Base-by-base conservation (phyloP, 345 rosid species). In the Hirschfeldia incana region DNA sequence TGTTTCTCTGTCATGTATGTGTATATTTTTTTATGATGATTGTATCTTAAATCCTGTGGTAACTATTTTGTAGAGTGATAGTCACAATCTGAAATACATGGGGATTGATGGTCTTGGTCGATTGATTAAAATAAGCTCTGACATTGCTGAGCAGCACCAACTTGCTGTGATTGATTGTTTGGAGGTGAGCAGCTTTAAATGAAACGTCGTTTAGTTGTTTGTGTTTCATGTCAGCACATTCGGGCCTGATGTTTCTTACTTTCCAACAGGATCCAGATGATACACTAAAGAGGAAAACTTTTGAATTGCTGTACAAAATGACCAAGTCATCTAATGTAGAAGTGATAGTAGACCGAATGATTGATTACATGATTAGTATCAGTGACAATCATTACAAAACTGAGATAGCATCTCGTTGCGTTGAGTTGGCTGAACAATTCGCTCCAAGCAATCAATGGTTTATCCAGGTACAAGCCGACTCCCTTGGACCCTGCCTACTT, bases 401-500 rank as follows among this genome's bases (percentile, higher is more conserved):
- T 49, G 99, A 93, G 82, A 95, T 91, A 81, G 99, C 97, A 73
- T 93, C 99, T 74, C 91, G 94, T 32, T 93, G 98, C 69, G 93
- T 93, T 74, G 97, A 93, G 69, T 92, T 95, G 69, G 99, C 98
- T 0, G 99, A 93, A 81, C 99, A 95, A 81, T 95, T 89, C 87
- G 99, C 99, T 44, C 98, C 99, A 59, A 91, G 98, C 76, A 95
- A 91, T 86, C 98, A 88, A 49, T 95, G 99, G 99, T 95, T 95
- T 82, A 95, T 95, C 77, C 94, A 88, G 97, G 99, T 95, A 84
- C 79, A 62, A 65, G 2, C 49, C 64, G 21, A 72, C 62, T 74
- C 77, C 57, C 29, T 21, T 67, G 49, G 62, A 15, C 49, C 28
- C 21, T 73, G 21, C 62, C 60, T 21, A 33, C 21, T 12, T 37